phyloP scores from a whole-genome alignment of 192 early-diverging fungal species.

The Umbelopsis isabellina region DNA sequence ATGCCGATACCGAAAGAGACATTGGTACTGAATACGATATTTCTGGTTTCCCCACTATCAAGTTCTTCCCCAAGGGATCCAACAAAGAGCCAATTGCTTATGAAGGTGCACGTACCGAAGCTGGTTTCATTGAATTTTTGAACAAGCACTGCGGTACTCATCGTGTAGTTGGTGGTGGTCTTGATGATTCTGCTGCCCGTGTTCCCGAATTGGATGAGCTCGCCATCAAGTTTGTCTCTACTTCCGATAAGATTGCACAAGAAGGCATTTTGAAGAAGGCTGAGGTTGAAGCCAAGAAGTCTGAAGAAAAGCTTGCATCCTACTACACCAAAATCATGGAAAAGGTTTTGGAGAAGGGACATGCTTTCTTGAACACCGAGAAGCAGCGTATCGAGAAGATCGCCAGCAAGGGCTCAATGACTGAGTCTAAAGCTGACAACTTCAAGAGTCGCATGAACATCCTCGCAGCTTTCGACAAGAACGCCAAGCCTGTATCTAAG shows the following conservation, averaged over 20 bases:
- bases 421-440: conserved; percentile 75
- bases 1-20: conserved; percentile 71
- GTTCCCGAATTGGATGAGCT: conserved; percentile 62
- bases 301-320: conserved; percentile 50
- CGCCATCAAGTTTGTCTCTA: conserved; percentile 65
- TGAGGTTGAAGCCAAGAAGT: conserved; percentile 46
- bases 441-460: conserved; percentile 91
- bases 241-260: conserved; percentile 46
- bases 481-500: conserved; percentile 20
- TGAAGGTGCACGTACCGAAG: conserved; percentile 70
- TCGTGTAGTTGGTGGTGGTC: conserved; percentile 72
- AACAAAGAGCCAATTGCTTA: conserved; percentile 69
- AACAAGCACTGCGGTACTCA: conserved; percentile 84
- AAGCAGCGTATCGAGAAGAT: conserved; percentile 82
- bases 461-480: conserved; percentile 50
- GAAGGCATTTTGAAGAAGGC: conserved; percentile 51
- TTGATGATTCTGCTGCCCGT: conserved; percentile 64
- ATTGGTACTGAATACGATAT: conserved; percentile 70
- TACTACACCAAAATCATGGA: conserved; percentile 95
- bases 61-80: conserved; percentile 77
- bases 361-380: conserved; percentile 76
- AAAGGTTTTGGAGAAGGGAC: conserved; percentile 71
- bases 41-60: conserved; percentile 87
- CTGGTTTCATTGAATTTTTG: conserved; percentile 78
- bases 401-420: conserved; percentile 66